Evolutionary conservation across 495 filamentous ascomycete genomes (phyloP).

Genomic region (Monascus purpureus): DNA sequence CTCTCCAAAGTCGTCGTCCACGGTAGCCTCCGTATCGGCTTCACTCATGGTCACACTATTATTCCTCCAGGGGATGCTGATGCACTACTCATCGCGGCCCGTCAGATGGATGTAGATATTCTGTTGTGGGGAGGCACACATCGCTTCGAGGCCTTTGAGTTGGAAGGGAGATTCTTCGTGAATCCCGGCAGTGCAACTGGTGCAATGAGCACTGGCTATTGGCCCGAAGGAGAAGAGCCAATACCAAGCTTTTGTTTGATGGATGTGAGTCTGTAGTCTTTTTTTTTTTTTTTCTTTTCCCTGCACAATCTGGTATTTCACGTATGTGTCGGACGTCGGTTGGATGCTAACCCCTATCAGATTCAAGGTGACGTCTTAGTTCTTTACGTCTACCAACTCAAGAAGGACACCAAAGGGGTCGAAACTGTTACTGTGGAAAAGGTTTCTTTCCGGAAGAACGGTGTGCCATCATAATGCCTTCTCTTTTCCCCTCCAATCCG

Average conservation of each 20-base stretch:
- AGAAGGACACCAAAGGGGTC: conserved; percentile 73
- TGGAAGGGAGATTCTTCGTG: conserved; percentile 97
- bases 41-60: conserved; percentile 92
- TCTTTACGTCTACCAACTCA: conserved; percentile 92
- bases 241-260: conserved; percentile 96
- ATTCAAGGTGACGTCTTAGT: conserved; percentile 96
- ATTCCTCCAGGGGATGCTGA: conserved; percentile 86
- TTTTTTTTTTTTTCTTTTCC: not conserved
- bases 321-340: not conserved
- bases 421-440: conserved; percentile 96
- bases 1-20: conserved; percentile 90
- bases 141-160: conserved; percentile 93
- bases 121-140: conserved; percentile 97
- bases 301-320: conserved; percentile 3
- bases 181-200: conserved; percentile 94
- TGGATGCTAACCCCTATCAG: conserved; percentile 25
- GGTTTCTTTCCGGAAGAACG: conserved; percentile 88
- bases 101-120: conserved; percentile 94
- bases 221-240: conserved; percentile 62
- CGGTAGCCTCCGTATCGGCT: conserved; percentile 84
- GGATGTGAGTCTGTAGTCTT: conserved; percentile 74
- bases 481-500: not conserved
- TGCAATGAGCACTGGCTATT: conserved; percentile 61
- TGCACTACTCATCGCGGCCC: conserved; percentile 78
- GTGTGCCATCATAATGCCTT: conserved; percentile 16